A percentile compares a stretch with the other conserved stretches of the same genome.
phyloP scores from a whole-genome alignment of 2,329 filamentous ascomycete species.

The Aspergillus sp. region DNA sequence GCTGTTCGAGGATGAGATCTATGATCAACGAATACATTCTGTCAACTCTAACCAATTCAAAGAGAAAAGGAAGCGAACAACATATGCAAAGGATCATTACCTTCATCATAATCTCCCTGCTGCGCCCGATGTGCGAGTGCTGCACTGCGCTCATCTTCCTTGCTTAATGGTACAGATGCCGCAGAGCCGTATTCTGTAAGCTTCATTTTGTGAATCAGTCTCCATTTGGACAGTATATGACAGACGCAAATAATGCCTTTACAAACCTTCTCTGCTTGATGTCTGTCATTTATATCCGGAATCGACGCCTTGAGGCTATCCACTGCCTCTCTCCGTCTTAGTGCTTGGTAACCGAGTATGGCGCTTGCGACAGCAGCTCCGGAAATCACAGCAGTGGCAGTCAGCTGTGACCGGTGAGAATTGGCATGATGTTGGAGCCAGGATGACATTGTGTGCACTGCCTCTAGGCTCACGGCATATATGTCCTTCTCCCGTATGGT shows the following conservation, averaged over 20 bases:
- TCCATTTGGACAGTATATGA: neutral
- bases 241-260: neutral
- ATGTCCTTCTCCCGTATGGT: neutral
- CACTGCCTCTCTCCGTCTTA: constrained; percentile 47
- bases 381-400: constrained; percentile 36
- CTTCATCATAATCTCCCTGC: constrained; percentile 57
- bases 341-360: constrained; percentile 51
- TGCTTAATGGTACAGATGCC: constrained; percentile 22
- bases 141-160: constrained; percentile 51
- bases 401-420: constrained; percentile 37
- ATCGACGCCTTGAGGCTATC: constrained; percentile 55
- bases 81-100: constrained; percentile 22
- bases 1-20: constrained; percentile 88
- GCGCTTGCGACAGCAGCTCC: constrained; percentile 40
- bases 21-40: neutral
- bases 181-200: constrained; percentile 43
- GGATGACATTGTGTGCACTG: constrained; percentile 8
- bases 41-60: constrained; percentile 3
- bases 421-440: constrained; percentile 38
- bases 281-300: constrained; percentile 45
- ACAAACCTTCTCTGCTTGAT: constrained; percentile 44
- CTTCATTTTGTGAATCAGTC: constrained; percentile 36
- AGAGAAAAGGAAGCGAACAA: too few relatives aligned
- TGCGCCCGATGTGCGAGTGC: constrained; percentile 53
- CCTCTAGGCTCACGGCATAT: neutral